Evolutionary conservation across 257 asterid species (phyloP), one percentile per base, ranked within the genome.

Genomic region (Cynanchum wilfordii): DNA sequence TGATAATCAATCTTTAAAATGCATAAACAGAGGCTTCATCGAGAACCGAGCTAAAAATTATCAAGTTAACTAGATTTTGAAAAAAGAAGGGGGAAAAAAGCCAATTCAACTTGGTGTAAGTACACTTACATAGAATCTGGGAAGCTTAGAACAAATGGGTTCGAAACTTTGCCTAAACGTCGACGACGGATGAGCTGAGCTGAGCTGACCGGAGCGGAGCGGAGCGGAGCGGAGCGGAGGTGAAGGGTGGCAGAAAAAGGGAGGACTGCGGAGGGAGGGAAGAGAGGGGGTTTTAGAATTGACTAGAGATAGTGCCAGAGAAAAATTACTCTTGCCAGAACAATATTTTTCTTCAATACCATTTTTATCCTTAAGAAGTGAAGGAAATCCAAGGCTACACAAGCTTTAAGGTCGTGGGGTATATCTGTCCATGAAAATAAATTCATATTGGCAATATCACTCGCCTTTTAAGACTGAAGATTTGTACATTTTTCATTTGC

Each of bases 201-300:
- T 12, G 50, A 10, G 47, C 22, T 12, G 50, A 10, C 29, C 22
- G 0, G n/a, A 13, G 51, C 15, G 27, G 49, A 52, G 11, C n/a
- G n/a, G 50, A 10, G 47, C 22, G n/a, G n/a, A n/a, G n/a, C n/a
- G 0, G n/a, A 13, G 51, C 15, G 27, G 49, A 52, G 11, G 25
- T 12, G 27, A 52, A 3, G 25, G 58, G 25, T 17, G 6, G n/a
- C n/a, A 7, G 8, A 24, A 38, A 47, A 56, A 3, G 50, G 12
- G 24, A 60, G 10, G 30, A 25, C 9, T 19, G 49, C 1, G 15
- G 15, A 20, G 2, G 47, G 47, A 42, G 10, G 47, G 10, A 10
- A 42, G 47, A 10, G 11, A 42, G 47, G 25, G 69, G 51, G 76
- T 72, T 72, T 60, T 59, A 45, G 59, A 71, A 33, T 59, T 52